Evolutionary conservation across 2,329 filamentous ascomycete species (phyloP), one percentile per base, ranked within the genome.

Genomic region (Cercospora canescens): DNA sequence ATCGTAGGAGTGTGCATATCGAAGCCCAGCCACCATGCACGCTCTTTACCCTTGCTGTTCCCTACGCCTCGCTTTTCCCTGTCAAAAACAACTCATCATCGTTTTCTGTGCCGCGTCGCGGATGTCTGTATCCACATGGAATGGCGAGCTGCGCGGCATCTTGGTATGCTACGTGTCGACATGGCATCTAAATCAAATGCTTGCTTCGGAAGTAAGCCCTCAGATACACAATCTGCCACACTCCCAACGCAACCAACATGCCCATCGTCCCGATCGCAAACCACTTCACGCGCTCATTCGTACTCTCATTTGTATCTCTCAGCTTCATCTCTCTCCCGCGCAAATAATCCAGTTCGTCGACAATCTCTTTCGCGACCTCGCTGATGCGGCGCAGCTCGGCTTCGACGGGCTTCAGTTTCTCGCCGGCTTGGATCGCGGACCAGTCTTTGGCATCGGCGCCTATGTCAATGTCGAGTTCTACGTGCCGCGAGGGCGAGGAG

Each of bases 301-400:
- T 99, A 85, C 94, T 98, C 89, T 99, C 95, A 81, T 99, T 99
- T 73, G 95, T 99, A 83, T 99, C 94, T 79, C 95, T 87, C 74
- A 99, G 87, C 85, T 93, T 96, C 87, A 97, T 93, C 85, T 99
- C 95, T 74, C 95, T 88, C 41, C 81, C 75, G 71, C 95, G 88
- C 74, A 99, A 87, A 82, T 98, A 99, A 71, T 98, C 94, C 94
- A 99, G 96, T 86, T 98, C 94, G 69, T 81, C 81, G 57, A 97
- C 94, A 70, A 98, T 89, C 83, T 98, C 94, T 71, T 85, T 86
- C 41, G 96, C 91, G 77, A 94, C 86, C 82, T 97, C 95, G 80
- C 97, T 93, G 76, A 98, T 91, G 73, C 93, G 89, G 76, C 94
- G 90, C 76, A 99, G 87, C 80, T 98, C 95, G 18, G 92, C 93